Percentiles rank a stretch among this genome's conserved stretches.
Conservation (phyloP, 2,329 filamentous ascomycete species). For the Fusarium neocosmosporiellum region DNA sequence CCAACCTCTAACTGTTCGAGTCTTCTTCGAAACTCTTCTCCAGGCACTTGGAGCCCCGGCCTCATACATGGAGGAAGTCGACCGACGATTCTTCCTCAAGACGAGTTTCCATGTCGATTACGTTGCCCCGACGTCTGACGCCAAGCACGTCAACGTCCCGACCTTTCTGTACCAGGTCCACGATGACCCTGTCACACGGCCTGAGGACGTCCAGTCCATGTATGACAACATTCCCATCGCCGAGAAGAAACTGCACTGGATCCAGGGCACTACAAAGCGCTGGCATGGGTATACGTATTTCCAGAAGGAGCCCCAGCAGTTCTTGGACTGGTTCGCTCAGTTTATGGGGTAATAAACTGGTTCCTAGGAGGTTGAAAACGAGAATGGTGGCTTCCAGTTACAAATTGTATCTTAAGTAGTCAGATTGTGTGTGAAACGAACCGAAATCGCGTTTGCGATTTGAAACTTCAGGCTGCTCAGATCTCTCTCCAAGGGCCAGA, state of each 20-base stretch:
- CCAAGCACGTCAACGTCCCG: constrained; percentile 22
- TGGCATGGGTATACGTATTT: constrained; percentile 31
- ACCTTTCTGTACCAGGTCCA: constrained; percentile 30
- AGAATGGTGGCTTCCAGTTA: background rate
- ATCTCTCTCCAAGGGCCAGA: constrained; percentile 2
- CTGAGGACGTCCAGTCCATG: constrained; percentile 25
- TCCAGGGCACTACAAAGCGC: constrained; percentile 17
- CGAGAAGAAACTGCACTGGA: constrained; percentile 30
- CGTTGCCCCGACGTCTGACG: constrained; percentile 2
- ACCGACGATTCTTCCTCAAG: constrained; percentile 26
- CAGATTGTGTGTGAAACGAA: background rate
- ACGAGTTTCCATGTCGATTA: constrained; percentile 26
- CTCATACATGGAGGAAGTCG: constrained; percentile 23
- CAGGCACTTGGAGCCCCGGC: constrained; percentile 15
- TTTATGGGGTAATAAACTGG: constrained; percentile 11
- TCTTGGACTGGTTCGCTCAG: constrained; percentile 27
- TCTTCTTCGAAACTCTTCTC: constrained; percentile 8
- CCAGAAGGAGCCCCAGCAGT: constrained; percentile 24
- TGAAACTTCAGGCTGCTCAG: background rate
- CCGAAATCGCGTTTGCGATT: too few species aligned
- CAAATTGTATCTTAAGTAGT: background rate
- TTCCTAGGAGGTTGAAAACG: background rate
- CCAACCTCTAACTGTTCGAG: constrained; percentile 8
- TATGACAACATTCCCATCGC: constrained; percentile 24
- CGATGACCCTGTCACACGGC: constrained; percentile 16